Evolutionary conservation across 495 filamentous ascomycete species (phyloP).

Genomic region (Darksidea phi): DNA sequence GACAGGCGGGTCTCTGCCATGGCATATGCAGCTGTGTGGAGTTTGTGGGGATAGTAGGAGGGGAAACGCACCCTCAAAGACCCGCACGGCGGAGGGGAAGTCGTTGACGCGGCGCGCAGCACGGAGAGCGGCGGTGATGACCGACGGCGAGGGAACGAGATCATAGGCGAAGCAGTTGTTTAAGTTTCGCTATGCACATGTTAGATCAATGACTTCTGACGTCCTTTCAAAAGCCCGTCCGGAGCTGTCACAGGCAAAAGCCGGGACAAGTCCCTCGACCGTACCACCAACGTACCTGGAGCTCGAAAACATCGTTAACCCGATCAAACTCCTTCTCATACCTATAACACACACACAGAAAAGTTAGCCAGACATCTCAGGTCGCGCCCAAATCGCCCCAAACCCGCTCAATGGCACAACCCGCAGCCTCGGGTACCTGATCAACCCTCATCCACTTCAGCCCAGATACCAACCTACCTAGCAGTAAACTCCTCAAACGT

Average conservation of each 20-base stretch:
- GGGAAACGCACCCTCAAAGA: constrained; percentile 82
- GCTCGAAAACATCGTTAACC: constrained; percentile 99
- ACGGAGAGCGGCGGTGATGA: constrained; percentile 84
- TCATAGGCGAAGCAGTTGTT: constrained; percentile 99
- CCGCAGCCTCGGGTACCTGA: constrained; percentile 5
- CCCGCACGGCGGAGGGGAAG: constrained; percentile 93
- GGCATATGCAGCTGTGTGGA: too few species aligned
- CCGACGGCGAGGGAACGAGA: constrained; percentile 90
- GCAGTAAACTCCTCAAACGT: constrained; percentile 98
- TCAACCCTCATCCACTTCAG: background rate
- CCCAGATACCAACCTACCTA: constrained; percentile 62
- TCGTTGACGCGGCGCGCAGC: constrained; percentile 96
- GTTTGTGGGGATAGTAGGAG: background rate
- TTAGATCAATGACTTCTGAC: constrained; percentile 11
- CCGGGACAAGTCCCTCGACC: background rate
- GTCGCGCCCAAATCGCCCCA: constrained; percentile 24
- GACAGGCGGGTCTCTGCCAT: too few species aligned
- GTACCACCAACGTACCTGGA: constrained; percentile 74
- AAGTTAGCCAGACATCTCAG: constrained; percentile 17
- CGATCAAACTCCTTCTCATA: constrained; percentile 98
- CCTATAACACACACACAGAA: constrained; percentile 51
- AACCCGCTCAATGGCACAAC: constrained; percentile 17
- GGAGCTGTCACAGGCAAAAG: background rate
- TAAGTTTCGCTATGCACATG: constrained; percentile 74
- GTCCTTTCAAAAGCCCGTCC: background rate